Evolutionary conservation across 2,329 filamentous ascomycete species (phyloP).

Genomic region (Fusarium devonianum): DNA sequence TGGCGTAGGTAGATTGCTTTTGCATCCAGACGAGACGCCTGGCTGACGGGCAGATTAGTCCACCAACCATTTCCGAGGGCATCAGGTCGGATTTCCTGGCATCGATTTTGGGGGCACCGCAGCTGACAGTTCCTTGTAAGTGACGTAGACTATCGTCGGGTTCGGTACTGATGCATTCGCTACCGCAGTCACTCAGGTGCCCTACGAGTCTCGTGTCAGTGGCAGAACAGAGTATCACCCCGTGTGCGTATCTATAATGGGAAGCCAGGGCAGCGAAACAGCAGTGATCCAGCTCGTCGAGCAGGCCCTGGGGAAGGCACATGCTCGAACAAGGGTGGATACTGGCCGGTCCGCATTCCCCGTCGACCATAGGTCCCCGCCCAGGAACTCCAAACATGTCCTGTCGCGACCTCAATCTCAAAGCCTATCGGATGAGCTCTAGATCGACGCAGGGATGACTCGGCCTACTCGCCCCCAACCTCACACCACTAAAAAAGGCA

Average conservation of each 20-base stretch:
- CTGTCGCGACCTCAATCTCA: conserved; percentile 8
- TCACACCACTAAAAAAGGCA: conserved; percentile 33
- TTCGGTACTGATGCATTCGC: conserved; percentile 14
- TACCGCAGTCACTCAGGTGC: conserved; percentile 42
- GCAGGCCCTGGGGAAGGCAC: conserved; percentile 38
- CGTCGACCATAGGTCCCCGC: conserved; percentile 2
- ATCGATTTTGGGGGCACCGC: conserved; percentile 42
- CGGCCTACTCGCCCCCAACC: conserved; percentile 23
- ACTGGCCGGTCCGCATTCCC: conserved; percentile 44
- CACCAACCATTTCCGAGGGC: conserved; percentile 37
- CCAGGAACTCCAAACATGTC: neutral
- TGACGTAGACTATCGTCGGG: conserved; percentile 1
- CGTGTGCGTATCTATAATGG: conserved; percentile 44
- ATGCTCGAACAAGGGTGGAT: conserved; percentile 42
- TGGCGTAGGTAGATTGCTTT: conserved; percentile 35
- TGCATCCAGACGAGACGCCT: conserved; percentile 1
- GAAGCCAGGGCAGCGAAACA: conserved; percentile 39
- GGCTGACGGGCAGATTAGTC: conserved; percentile 36
- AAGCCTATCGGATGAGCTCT: conserved; percentile 24
- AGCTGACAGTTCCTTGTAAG: conserved; percentile 48
- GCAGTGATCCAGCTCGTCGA: conserved; percentile 41
- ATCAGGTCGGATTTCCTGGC: conserved; percentile 41
- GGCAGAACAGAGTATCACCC: conserved; percentile 41
- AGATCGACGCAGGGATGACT: conserved; percentile 1
- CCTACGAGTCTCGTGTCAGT: conserved; percentile 44